Percentiles rank a stretch among this genome's conserved stretches.
These are phyloP conservation scores for Nicotiana knightiana DNA, from an alignment of 257 asterid species.

Conservation along the genomic window DNA sequence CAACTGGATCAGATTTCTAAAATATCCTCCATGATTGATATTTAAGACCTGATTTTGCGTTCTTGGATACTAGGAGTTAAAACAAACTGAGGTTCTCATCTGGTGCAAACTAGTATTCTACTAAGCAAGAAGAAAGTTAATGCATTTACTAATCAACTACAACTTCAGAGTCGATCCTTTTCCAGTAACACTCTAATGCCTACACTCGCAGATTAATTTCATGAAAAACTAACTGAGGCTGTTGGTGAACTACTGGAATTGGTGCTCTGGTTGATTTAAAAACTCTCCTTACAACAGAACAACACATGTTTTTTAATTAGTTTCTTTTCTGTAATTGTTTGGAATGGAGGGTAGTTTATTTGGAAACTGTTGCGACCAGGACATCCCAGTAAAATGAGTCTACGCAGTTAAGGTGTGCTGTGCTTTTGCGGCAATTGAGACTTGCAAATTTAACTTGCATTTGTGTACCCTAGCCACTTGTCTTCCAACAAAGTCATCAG, in stretches of 20 bases:
- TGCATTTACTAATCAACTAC: not conserved
- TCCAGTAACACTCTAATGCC: not conserved
- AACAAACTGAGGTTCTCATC: not conserved
- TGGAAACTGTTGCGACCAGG: not conserved
- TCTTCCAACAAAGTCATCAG: not conserved
- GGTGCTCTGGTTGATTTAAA: not conserved
- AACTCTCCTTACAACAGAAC: not conserved
- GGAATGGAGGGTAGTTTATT: not conserved
- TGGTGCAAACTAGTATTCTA: not conserved
- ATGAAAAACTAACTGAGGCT: not conserved
- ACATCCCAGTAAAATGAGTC: too few species aligned
- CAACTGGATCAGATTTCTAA: not conserved
- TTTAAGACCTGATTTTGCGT: not conserved
- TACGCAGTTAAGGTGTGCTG: too few species aligned
- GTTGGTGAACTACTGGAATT: not conserved
- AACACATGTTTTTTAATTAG: not conserved
- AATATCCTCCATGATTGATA: not conserved
- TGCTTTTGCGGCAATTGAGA: not conserved
- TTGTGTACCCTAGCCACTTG: not conserved
- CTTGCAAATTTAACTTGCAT: not conserved
- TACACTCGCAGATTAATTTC: not conserved
- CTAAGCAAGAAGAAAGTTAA: not conserved
- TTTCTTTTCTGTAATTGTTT: not conserved
- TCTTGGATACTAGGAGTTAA: not conserved
- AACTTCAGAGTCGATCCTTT: too few species aligned